Percentiles rank a stretch among this genome's conserved stretches.
These are phyloP conservation scores for Carex myosuroides DNA, from an alignment of 176 grass and related monocot genomes.

Conservation along the genomic window DNA sequence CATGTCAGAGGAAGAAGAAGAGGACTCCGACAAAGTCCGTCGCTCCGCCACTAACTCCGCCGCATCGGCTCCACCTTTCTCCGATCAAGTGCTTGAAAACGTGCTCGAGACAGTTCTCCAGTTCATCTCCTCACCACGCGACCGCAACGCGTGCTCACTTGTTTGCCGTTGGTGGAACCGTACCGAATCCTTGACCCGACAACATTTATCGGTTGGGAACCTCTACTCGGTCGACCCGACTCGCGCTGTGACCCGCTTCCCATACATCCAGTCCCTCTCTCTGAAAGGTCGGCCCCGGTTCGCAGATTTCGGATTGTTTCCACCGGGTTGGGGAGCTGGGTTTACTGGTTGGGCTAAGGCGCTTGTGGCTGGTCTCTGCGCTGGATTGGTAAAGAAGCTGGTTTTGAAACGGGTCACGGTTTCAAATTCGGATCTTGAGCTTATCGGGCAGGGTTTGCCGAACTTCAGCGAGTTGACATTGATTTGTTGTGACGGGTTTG, in stretches of 20 bases:
- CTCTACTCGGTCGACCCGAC: constrained; percentile 59
- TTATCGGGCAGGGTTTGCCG: constrained; percentile 38
- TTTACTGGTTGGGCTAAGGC: constrained; percentile 67
- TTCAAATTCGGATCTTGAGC: constrained; percentile 66
- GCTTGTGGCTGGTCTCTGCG: constrained; percentile 28
- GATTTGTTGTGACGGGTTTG: constrained; percentile 85
- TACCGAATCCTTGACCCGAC: constrained; percentile 64
- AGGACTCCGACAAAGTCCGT: constrained; percentile 40
- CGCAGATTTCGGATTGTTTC: constrained; percentile 84
- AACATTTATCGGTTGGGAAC: constrained; percentile 61
- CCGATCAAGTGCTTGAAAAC: constrained; percentile 85
- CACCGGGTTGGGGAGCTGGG: constrained; percentile 56
- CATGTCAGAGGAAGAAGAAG: constrained; percentile 68
- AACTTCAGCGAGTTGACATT: constrained; percentile 62
- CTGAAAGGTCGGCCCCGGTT: constrained; percentile 90
- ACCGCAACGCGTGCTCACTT: constrained; percentile 69
- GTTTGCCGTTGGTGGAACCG: constrained; percentile 82
- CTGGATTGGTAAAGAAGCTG: constrained; percentile 41
- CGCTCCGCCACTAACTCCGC: constrained; percentile 14
- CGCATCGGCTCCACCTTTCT: constrained; percentile 40
- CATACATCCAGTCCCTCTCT: constrained; percentile 36
- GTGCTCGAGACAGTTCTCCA: constrained; percentile 91
- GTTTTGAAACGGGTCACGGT: constrained; percentile 83
- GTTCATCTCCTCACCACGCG: constrained; percentile 53
- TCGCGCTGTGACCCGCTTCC: constrained; percentile 62